A percentile compares a stretch with the other conserved stretches of the same genome.
Conservation (phyloP, 179 eudicot species). For the Beta lomatogona region DNA sequence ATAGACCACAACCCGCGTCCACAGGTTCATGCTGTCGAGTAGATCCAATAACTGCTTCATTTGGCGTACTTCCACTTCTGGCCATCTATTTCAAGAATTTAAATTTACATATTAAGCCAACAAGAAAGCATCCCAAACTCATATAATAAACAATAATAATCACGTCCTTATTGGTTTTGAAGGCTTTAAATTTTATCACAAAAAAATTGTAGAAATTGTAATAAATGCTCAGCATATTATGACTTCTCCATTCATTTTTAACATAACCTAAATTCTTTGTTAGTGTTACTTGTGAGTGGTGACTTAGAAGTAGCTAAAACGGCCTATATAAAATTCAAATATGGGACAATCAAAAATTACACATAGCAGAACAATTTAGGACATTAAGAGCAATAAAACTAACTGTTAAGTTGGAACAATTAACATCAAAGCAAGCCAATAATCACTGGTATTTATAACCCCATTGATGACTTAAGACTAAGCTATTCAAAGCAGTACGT, state of each 20-base stretch:
- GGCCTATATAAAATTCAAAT: neutral
- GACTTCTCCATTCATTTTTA: neutral
- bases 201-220: neutral
- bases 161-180: no score
- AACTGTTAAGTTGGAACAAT: neutral
- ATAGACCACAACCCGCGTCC: constrained; percentile 47
- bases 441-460: no score
- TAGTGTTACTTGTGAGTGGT: neutral
- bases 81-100: constrained; percentile 37
- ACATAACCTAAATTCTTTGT: neutral
- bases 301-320: neutral
- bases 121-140: neutral
- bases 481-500: no score
- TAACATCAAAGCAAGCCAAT: no score
- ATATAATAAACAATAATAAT: neutral
- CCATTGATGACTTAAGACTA: no score
- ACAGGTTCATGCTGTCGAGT: constrained; percentile 34
- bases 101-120: neutral
- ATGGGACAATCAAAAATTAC: neutral
- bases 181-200: neutral
- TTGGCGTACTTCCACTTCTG: constrained; percentile 41
- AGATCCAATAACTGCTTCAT: constrained; percentile 47
- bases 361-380: neutral
- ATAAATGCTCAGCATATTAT: neutral
- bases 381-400: neutral